Conservation (phyloP, 2,329 filamentous ascomycete species). For the Tolypocladium capitatum region DNA sequence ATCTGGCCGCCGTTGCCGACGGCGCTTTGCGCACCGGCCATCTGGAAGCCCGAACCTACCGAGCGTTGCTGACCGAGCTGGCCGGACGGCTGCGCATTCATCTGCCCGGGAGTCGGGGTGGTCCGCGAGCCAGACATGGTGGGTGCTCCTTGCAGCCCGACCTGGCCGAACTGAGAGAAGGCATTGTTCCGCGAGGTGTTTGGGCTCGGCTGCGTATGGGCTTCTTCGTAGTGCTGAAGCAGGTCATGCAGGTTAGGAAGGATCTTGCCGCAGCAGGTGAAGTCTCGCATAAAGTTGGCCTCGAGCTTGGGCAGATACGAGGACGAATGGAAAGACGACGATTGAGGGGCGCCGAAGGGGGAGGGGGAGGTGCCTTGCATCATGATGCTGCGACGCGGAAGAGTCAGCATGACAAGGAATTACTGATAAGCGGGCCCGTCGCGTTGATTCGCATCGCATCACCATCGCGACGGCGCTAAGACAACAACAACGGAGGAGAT, state of each 20-base stretch:
- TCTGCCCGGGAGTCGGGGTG: constrained; percentile 16
- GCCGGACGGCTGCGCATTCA: constrained; percentile 13
- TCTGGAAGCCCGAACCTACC: constrained; percentile 21
- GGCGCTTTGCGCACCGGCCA: constrained; percentile 19
- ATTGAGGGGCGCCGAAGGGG: constrained; percentile 48
- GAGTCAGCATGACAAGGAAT: background rate
- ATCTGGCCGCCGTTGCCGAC: constrained; percentile 21
- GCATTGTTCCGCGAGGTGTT: constrained; percentile 26
- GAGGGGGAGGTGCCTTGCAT: constrained; percentile 97
- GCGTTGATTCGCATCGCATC: background rate
- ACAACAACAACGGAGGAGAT: background rate
- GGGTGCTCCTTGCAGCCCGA: constrained; percentile 19
- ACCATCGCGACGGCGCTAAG: background rate
- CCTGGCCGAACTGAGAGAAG: constrained; percentile 25
- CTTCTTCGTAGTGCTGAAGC: constrained; percentile 91
- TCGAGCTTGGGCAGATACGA: constrained; percentile 95
- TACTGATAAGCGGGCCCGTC: background rate
- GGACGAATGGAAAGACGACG: constrained; percentile 91
- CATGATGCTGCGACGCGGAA: constrained; percentile 52
- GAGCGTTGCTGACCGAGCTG: constrained; percentile 21
- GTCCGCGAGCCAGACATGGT: constrained; percentile 20
- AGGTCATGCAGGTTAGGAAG: constrained; percentile 88
- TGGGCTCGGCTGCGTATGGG: constrained; percentile 60
- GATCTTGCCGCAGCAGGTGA: constrained; percentile 83
- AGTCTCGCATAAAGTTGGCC: constrained; percentile 95